A percentile compares a stretch with the other conserved stretches of the same genome.
phyloP scores from a whole-genome alignment of 2,329 filamentous ascomycete species.

The Chaetomium sp. region DNA sequence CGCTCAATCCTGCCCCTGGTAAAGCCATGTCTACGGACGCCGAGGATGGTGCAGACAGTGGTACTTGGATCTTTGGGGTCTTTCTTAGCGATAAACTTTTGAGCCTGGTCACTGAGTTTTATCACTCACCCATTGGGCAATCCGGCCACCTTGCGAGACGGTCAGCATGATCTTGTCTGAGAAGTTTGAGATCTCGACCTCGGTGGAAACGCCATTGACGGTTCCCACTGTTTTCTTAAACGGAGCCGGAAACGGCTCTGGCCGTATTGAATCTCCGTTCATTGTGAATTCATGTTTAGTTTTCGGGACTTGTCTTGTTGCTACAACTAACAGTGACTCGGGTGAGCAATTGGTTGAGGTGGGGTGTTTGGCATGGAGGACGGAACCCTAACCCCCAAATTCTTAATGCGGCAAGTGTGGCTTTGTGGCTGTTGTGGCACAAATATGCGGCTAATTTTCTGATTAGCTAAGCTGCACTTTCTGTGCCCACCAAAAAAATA shows the following conservation, averaged over 20 bases:
- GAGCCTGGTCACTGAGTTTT: constrained; percentile 3
- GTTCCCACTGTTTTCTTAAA: constrained; percentile 53
- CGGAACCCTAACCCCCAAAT: constrained; percentile 17
- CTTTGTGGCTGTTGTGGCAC: background rate
- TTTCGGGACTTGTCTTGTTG: background rate
- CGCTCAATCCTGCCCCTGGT: constrained; percentile 37
- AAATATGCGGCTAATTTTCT: constrained; percentile 15
- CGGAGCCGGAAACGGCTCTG: constrained; percentile 61
- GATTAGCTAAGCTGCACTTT: constrained; percentile 16
- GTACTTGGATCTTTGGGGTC: constrained; percentile 65
- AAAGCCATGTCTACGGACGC: constrained; percentile 55
- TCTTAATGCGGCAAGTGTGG: background rate
- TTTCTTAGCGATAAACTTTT: constrained; percentile 14
- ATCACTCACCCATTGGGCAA: constrained; percentile 80
- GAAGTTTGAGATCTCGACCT: constrained; percentile 68
- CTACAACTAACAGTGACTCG: background rate
- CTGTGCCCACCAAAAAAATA: constrained; percentile 27
- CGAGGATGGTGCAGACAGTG: constrained; percentile 62
- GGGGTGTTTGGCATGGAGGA: background rate
- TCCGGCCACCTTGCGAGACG: constrained; percentile 73
- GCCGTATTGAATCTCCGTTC: constrained; percentile 30
- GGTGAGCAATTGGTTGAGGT: background rate
- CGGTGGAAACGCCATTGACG: constrained; percentile 64
- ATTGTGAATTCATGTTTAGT: constrained; percentile 1
- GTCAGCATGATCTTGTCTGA: constrained; percentile 88